Percentiles rank a stretch among this genome's conserved stretches.
Conservation (phyloP, 1,284 basidiomycete species). For the Microbotryomycetes sp. region DNA sequence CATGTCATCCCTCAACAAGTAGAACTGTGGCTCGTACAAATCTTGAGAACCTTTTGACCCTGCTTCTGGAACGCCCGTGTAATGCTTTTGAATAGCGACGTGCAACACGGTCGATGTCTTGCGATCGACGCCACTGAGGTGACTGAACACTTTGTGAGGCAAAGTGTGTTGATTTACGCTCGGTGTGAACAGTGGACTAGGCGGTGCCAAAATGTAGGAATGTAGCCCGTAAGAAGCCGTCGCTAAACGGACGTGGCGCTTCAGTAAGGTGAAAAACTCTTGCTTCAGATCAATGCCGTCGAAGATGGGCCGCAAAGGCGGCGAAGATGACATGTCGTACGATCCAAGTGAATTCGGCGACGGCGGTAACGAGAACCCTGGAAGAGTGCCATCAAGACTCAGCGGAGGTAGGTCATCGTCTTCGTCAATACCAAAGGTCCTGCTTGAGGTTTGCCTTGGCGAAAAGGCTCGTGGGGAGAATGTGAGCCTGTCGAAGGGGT, state of each 20-base stretch:
- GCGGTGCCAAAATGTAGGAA: conserved; percentile 18
- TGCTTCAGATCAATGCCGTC: background rate
- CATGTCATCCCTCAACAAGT: conserved; percentile 25
- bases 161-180: conserved; percentile 14
- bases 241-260: conserved; percentile 20
- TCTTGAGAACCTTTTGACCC: background rate
- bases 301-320: conserved; percentile 11
- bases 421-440: background rate
- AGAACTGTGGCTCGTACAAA: conserved; percentile 26
- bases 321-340: background rate
- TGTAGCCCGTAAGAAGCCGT: conserved; percentile 32
- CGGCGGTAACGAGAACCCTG: conserved; percentile 3
- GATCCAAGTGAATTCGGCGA: background rate
- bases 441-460: background rate
- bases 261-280: conserved; percentile 10
- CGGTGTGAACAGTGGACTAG: conserved; percentile 26
- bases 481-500: background rate
- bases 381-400: conserved; percentile 2
- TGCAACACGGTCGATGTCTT: conserved; percentile 21
- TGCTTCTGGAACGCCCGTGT: conserved; percentile 2
- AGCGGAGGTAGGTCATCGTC: conserved; percentile 14
- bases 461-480: background rate
- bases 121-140: conserved; percentile 24
- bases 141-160: conserved; percentile 23
- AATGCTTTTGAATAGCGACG: conserved; percentile 27